Conservation (phyloP, 2,329 filamentous ascomycete genomes). For the Chrysoporthe deuterocubensis region DNA sequence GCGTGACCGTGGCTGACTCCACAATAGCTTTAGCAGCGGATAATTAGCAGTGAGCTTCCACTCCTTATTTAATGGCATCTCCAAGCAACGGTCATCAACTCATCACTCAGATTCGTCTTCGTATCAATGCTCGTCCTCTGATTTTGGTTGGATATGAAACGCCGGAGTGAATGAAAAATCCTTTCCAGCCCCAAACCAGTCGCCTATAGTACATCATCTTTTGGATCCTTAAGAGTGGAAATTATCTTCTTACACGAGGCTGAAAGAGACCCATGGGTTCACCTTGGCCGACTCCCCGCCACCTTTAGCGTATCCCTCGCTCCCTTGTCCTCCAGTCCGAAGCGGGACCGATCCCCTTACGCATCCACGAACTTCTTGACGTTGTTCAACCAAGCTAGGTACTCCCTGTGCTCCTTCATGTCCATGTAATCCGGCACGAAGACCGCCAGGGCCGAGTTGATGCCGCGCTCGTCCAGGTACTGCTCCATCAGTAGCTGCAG, state of each 20-base stretch:
- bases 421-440: constrained; percentile 98
- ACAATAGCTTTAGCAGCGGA: no score
- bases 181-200: constrained; percentile 3
- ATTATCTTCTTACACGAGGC: constrained; percentile 9
- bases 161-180: constrained; percentile 1
- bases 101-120: background rate
- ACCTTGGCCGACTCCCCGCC: no score
- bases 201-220: constrained; percentile 19
- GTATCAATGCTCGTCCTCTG: background rate
- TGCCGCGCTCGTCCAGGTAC: constrained; percentile 92
- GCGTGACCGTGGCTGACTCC: background rate
- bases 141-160: constrained; percentile 4
- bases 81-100: background rate
- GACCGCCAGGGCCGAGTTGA: constrained; percentile 82
- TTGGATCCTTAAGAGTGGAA: constrained; percentile 23
- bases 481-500: constrained; percentile 89
- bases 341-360: constrained; percentile 42
- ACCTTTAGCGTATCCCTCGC: background rate
- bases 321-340: background rate
- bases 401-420: constrained; percentile 98
- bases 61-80: background rate
- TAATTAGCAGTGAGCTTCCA: no score
- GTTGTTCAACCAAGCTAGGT: constrained; percentile 85
- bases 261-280: background rate
- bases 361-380: constrained; percentile 85